Base-by-base conservation (phyloP, 2,329 filamentous ascomycete species). In the Emmonsia crescens region DNA sequence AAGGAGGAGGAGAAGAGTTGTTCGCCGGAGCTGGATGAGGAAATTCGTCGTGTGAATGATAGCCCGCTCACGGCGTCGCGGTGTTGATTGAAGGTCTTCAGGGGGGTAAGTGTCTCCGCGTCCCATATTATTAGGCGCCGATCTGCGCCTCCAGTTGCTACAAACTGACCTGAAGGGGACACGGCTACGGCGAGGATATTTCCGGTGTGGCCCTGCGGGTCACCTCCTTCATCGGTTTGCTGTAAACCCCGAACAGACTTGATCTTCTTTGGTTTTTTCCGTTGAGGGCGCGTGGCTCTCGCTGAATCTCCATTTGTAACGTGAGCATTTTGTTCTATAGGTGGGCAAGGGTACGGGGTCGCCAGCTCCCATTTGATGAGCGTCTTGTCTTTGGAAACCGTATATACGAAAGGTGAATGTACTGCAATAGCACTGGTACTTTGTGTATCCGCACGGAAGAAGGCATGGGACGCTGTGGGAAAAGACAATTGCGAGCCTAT, bases 1-100 rank as follows among this genome's bases (percentile, higher is more conserved):
- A 88, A 89, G 60, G 90, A 94, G 62, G 89, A 88, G 3, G 91
- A 95, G 77, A 95, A 99, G 24, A 99, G 79, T 75, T 96, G 92
- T 70, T 96, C 96, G 42, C 77, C 77, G 4, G 83, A 80, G 57
- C 75, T 77, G 69, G 78, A 74, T 14, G 71, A 70, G 21, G 76
- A 76, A 19, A 89, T 92, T 57, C 89, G 89, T 64, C 89, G 83
- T 44, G 91, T 87, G 73, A 99, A 99, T 0, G 87, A 88, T 21
- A 99, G 79, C 0, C 88, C 87, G 6, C 89, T 93, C 58, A 99
- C 85, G 19, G 90, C 84, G 70, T 95, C 94, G 64, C 94, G 85
- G 76, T 99, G 94, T 64, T 96, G 91, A n/a, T 85, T 86, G 73
- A 97, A 96, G 3, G 93, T 85, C 68, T 88, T 88, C 67, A 95